phyloP scores from a whole-genome alignment of 352 stramenopile genomes.

The Globisporangium mamillatum region DNA sequence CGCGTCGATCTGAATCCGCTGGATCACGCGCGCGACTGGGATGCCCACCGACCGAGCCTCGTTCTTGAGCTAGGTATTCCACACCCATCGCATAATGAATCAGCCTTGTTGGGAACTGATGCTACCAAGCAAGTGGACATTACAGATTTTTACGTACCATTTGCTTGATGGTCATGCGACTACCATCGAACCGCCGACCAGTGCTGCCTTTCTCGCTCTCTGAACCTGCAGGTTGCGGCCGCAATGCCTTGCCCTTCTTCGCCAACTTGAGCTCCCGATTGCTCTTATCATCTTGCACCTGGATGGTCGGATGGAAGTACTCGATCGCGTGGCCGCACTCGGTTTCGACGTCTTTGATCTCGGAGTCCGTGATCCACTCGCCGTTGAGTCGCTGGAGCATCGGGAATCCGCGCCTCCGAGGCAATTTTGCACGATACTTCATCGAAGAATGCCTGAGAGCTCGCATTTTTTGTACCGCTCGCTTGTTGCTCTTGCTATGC shows the following conservation, averaged over 20 bases:
- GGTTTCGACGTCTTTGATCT: conserved; percentile 43
- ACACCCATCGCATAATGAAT: background rate
- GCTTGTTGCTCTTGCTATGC: background rate
- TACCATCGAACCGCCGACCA: conserved; percentile 48
- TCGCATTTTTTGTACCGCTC: background rate
- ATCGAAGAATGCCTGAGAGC: conserved; percentile 11
- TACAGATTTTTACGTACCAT: conserved; percentile 26
- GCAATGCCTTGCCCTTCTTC: background rate
- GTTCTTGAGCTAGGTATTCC: conserved; percentile 27
- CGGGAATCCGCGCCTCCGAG: conserved; percentile 48
- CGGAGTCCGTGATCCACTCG: conserved; percentile 55
- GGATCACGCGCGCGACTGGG: conserved; percentile 33
- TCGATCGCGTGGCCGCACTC: conserved; percentile 44
- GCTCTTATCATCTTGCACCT: background rate
- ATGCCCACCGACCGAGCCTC: conserved; percentile 42
- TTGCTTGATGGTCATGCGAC: conserved; percentile 64
- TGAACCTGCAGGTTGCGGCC: background rate
- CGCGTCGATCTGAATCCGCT: conserved; percentile 53
- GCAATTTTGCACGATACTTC: conserved; percentile 40
- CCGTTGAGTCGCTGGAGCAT: conserved; percentile 65
- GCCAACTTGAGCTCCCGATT: background rate
- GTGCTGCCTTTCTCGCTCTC: background rate
- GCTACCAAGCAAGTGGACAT: background rate
- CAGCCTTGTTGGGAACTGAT: background rate
- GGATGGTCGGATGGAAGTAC: conserved; percentile 31